Base-by-base conservation (phyloP, 2,329 filamentous ascomycete genomes). In the Colletotrichum sansevieriae region DNA sequence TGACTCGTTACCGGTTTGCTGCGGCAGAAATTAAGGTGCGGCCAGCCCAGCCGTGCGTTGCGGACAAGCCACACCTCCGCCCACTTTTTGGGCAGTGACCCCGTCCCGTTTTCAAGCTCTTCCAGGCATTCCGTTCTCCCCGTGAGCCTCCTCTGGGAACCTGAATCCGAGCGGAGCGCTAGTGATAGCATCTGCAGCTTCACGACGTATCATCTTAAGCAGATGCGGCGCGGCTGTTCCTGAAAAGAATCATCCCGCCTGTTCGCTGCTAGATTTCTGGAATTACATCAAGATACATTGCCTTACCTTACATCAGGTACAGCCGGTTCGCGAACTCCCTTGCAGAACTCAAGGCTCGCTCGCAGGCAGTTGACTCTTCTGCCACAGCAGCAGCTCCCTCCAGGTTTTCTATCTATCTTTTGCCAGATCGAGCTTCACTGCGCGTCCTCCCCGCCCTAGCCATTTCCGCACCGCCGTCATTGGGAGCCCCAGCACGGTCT, bases 1-100 rank as follows among this genome's bases (percentile, higher is more conserved):
- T 57, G 66, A 71, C 69, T 62, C 66, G 55, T 69, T 65, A 51
- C 68, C 65, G 65, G 65, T 71, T 71, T 60, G 61, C 58, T 58
- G 63, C 67, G 63, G 67, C 67, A 69, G 49, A 62, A 69, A 60
- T 61, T 39, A 60, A 68, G 61, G 65, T 52, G 54, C 39, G 33
- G 22, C 25, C 37, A 29, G 51, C 35, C 39, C 20, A 51, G 65
- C 62, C 55, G 65, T 68, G 61, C 33, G 54, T 60, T 68, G 55
- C 54, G 61, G 61, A 68, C 55, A 60, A 68, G 62, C 65, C 65
- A 60, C 65, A 65, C 54, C 33, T 20, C 20, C 13, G n/a, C 35
- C 65, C 62, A 60, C 55, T 68, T 55, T 58, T 47, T 54, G 66
- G 29, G 29, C 66, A 39, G 29, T 66, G 56, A 33, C 59, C 47